phyloP scores from a whole-genome alignment of 352 stramenopile species.

The Globisporangium iwayamae region DNA sequence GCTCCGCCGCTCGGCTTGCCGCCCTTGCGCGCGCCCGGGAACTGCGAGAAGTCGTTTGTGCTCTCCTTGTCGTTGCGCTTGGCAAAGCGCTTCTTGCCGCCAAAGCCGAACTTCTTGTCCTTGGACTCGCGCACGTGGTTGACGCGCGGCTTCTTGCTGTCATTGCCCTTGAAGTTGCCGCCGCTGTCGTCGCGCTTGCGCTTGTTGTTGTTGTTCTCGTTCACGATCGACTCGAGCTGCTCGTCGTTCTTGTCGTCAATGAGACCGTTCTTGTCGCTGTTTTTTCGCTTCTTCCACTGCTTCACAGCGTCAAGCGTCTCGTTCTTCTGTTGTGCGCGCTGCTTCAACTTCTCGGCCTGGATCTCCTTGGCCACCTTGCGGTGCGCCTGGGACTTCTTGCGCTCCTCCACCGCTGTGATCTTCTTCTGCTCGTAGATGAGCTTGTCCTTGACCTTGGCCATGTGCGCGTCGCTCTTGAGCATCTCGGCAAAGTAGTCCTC shows the following conservation, averaged over 20 bases:
- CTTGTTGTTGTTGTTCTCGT: conserved; percentile 52
- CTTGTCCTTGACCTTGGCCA: conserved; percentile 97
- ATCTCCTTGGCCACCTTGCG: conserved; percentile 95
- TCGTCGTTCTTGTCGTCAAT: conserved; percentile 61
- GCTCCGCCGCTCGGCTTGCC: conserved; percentile 32
- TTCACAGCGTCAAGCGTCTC: conserved; percentile 85
- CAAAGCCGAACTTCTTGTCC: conserved; percentile 85
- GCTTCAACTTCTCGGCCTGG: conserved; percentile 81
- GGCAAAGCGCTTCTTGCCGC: conserved; percentile 64
- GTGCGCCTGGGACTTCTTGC: conserved; percentile 97
- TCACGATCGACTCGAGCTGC: conserved; percentile 64
- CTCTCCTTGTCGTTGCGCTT: conserved; percentile 83
- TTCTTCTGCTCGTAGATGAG: conserved; percentile 99
- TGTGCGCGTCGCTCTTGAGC: conserved; percentile 97
- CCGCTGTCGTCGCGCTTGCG: conserved; percentile 32
- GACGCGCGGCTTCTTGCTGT: conserved; percentile 61
- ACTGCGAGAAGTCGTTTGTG: conserved; percentile 76
- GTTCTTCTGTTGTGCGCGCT: conserved; percentile 84
- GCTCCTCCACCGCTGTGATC: conserved; percentile 97
- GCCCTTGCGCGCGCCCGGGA: conserved; percentile 42
- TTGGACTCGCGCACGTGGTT: conserved; percentile 70
- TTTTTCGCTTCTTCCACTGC: conserved; percentile 88
- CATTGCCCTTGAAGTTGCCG: conserved; percentile 18
- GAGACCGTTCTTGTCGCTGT: conserved; percentile 55
- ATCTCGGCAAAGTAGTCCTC: conserved; percentile 99